Conservation (phyloP, 345 rosid species). For the Cardamine resedifolia region DNA sequence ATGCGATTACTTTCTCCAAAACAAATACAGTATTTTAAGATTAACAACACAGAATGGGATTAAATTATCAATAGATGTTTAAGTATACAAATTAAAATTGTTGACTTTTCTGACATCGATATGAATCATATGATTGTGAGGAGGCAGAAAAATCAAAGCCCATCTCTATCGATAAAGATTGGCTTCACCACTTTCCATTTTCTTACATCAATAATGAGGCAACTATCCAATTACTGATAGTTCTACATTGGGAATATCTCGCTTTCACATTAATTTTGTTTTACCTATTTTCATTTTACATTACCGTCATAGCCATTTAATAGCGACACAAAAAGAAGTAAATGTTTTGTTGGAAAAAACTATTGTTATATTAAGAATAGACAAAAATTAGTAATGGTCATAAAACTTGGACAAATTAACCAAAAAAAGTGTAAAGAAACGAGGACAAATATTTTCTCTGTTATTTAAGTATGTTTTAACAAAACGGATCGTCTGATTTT, state of each 20-base stretch:
- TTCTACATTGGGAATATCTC: slow-evolving; percentile 29
- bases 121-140: neutral
- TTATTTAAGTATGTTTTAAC: neutral
- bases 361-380: neutral
- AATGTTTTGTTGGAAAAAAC: neutral
- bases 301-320: neutral
- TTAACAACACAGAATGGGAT: neutral
- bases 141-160: slow-evolving; percentile 31
- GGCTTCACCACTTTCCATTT: slow-evolving; percentile 30
- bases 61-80: neutral
- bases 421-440: neutral
- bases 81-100: neutral
- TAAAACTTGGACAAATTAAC: too few relatives aligned
- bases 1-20: neutral
- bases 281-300: slow-evolving; percentile 4
- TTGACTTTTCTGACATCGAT: slow-evolving; percentile 20
- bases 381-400: too few relatives aligned
- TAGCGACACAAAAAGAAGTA: neutral
- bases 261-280: slow-evolving; percentile 26
- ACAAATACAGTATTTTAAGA: neutral
- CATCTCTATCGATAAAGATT: slow-evolving; percentile 23
- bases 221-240: neutral
- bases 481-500: neutral
- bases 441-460: neutral
- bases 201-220: slow-evolving; percentile 30